Conservation (phyloP, 257 asterid species). For the Capsicum rhomboideum region DNA sequence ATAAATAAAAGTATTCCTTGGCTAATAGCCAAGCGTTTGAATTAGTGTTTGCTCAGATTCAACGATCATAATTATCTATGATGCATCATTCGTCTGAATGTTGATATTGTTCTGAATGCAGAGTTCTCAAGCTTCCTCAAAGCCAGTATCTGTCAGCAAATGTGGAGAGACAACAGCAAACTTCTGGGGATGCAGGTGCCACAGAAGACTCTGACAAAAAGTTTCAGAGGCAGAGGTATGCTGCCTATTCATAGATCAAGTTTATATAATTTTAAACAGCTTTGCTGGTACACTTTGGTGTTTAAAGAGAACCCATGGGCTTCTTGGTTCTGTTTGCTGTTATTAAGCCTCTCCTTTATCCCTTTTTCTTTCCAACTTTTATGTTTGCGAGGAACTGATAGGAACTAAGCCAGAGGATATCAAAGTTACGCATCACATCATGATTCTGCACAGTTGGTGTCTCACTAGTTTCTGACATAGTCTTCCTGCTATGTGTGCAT, state of each 20-base stretch:
- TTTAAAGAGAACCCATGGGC: background rate
- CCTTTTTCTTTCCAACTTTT: background rate
- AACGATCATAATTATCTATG: background rate
- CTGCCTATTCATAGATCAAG: background rate
- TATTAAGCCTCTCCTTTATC: background rate
- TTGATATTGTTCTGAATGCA: slow-evolving; percentile 19
- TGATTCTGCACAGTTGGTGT: background rate
- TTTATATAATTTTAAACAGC: background rate
- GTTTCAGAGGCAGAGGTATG: slow-evolving; percentile 45
- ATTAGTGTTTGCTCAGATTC: background rate
- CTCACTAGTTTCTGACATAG: background rate
- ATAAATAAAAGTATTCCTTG: background rate
- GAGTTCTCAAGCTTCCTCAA: slow-evolving; percentile 73
- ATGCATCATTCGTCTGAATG: background rate
- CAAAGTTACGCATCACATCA: background rate
- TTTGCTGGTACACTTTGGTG: background rate
- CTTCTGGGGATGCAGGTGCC: slow-evolving; percentile 25
- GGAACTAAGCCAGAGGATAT: background rate
- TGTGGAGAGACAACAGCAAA: slow-evolving; percentile 32
- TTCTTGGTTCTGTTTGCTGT: background rate
- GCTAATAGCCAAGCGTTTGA: background rate
- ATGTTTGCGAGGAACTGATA: background rate
- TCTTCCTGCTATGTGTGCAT: background rate
- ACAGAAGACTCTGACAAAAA: slow-evolving; percentile 34
- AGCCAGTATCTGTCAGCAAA: slow-evolving; percentile 42